Base-by-base conservation (phyloP, 495 filamentous ascomycete species). In the Aspergillus ostianus region DNA sequence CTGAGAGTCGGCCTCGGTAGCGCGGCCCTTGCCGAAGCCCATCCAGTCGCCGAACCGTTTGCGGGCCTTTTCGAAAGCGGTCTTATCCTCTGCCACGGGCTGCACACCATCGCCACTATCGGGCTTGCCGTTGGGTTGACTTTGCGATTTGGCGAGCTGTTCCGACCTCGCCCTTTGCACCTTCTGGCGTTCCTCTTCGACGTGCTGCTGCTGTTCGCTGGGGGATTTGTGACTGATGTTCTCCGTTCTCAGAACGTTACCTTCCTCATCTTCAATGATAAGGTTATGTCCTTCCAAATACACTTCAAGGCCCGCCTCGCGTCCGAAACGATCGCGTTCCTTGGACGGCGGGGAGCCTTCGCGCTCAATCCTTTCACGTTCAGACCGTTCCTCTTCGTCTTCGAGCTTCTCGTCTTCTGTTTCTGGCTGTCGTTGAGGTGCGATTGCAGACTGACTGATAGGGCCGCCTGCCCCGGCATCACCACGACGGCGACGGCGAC, bases 381-480 rank as follows among this genome's bases (percentile, higher is more conserved):
- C 77, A 15, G 36, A 6, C 36, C 5, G 36, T 48, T 81, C 76
- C 17, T 70, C 65, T 27, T 70, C 71, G 19, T 77, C 72, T 45
- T 71, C 3, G 36, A 4, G 67, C 18, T 66, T 55, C 23, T 73
- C 71, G 6, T 67, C 63, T 32, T 69, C 68, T 13, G 59, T 58
- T 20, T 73, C 72, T 5, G 67, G 26, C 29, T 80, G 80, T 50
- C 84, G 80, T n/a, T 84, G 80, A 47, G 94, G 94, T 62, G 82
- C 82, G 65, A 98, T 97, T 19, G 94, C 94, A 41, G 93, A 96
- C 71, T 96, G 86, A 57, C 83, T 90, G 59, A 98, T 90, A 6
- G 92, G 94, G 0, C 94, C 94, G 55, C 94, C 94, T 6, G 89
- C 86, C 1, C 86, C 88, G 53, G 85, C 79, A 58, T 87, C 86